A percentile compares a stretch with the other conserved stretches of the same genome.
Conservation (phyloP, 208 protist species). For the Endotrypanum monterogeii region DNA sequence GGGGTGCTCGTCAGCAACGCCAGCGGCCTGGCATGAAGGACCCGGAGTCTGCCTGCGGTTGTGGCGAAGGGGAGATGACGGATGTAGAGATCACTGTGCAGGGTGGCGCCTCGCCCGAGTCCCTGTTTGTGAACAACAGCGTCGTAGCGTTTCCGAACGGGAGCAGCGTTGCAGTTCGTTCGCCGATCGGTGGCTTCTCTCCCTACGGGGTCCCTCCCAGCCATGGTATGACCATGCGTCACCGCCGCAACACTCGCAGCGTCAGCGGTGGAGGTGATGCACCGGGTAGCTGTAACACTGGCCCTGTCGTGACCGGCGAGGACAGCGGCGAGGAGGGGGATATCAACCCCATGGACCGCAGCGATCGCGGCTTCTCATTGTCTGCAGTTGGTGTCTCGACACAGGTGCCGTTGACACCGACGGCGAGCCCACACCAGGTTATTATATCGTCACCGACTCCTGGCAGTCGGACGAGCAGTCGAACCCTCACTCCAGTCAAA, state of each 20-base stretch:
- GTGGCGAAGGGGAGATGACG: constrained; percentile 11
- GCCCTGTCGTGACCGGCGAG: constrained; percentile 8
- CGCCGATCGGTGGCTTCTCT: constrained; percentile 7
- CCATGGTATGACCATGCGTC: constrained; percentile 8
- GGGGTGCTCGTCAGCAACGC: background rate
- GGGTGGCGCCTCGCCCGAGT: constrained; percentile 1
- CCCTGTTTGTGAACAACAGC: background rate
- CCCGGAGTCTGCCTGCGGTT: constrained; percentile 6
- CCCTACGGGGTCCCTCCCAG: background rate
- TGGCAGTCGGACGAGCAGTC: constrained; percentile 8
- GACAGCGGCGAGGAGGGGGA: constrained; percentile 25
- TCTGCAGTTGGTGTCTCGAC: background rate
- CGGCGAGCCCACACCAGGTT: background rate
- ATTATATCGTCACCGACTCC: background rate
- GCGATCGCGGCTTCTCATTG: background rate
- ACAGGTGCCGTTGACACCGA: background rate
- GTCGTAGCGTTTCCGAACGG: background rate
- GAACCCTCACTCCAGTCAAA: constrained; percentile 10
- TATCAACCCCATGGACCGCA: constrained; percentile 1
- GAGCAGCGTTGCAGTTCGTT: background rate
- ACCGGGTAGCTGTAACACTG: background rate
- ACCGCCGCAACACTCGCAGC: constrained; percentile 24
- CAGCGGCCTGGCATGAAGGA: constrained; percentile 11
- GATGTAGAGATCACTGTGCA: constrained; percentile 11
- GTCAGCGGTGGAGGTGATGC: constrained; percentile 9